phyloP scores from a whole-genome alignment of 2,329 filamentous ascomycete species.

The Chrysosporium keratinophilum region DNA sequence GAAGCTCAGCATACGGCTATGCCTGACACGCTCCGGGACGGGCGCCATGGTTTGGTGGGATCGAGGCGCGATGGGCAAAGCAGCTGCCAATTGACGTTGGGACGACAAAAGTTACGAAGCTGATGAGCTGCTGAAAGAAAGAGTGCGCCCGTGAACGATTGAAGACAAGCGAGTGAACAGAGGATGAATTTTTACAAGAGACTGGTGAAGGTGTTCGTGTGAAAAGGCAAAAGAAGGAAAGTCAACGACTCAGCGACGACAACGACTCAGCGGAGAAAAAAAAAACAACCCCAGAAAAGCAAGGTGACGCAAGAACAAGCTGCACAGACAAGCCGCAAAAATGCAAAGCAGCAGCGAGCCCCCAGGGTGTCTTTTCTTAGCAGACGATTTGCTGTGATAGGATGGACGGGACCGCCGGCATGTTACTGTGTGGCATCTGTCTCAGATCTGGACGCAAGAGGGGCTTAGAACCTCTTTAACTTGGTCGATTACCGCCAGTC shows the following conservation, averaged over 20 bases:
- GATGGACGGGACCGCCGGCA: slow-evolving; percentile 5
- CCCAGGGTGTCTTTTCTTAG: background rate
- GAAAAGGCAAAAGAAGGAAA: slow-evolving; percentile 1
- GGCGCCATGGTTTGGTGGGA: slow-evolving; percentile 9
- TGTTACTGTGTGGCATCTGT: slow-evolving; percentile 11
- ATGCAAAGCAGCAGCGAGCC: background rate
- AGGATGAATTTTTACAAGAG: background rate
- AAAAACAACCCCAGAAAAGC: background rate
- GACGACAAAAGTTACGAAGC: background rate
- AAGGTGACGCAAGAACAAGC: background rate
- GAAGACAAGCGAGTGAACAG: background rate
- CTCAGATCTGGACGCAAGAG: slow-evolving; percentile 9
- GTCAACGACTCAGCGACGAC: background rate
- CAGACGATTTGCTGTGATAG: slow-evolving; percentile 1
- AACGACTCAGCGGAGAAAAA: background rate
- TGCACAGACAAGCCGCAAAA: background rate
- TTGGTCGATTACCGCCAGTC: background rate
- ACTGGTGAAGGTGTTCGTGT: background rate
- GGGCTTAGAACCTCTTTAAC: background rate
- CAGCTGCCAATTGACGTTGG: background rate
- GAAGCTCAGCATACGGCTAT: slow-evolving; percentile 42
- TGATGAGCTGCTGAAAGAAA: background rate
- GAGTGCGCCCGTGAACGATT: background rate
- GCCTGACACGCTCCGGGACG: slow-evolving; percentile 11
- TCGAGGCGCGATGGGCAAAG: background rate